Evolutionary conservation across 768 basidiomycete species (phyloP), one percentile per base, ranked within the genome.

Genomic region (Phaffia australis): DNA sequence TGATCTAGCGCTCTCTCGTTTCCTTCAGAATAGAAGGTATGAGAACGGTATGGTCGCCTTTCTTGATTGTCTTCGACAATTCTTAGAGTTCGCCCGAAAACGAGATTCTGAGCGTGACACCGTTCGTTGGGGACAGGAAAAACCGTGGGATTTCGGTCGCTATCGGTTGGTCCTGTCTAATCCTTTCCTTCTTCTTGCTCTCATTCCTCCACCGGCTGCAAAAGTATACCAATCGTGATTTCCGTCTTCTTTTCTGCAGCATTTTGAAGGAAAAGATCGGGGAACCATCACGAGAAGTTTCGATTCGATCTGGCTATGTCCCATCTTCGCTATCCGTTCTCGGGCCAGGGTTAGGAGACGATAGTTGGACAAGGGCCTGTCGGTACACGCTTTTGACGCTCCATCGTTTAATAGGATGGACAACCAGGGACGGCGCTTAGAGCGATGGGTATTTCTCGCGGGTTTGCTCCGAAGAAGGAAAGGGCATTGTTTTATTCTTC

Each of bases 11-110:
- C 80, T 94, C 63, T 87, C 89, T 1, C 85, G 93, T 42, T 75
- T 97, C 19, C 79, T 98, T 49, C 94, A 98, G 72, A 97, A 98
- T 73, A 84, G 93, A 50, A 84, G 94, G 21, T 99, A 98, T 76
- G 93, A 98, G 76, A 83, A 87, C 69, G 94, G 87, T 1, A 93
- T 98, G 88, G 90, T 94, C 15, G 89, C 90, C 14, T 90, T 98
- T 73, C 81, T 99, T 52, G 95, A 98, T 70, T 95, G 93, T 74
- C 79, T 99, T 49, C 87, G 89, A 72, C 91, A 97, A 73, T 78
- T 97, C 30, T 85, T 90, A 77, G 92, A 95, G 66, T 83, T 87
- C 72, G 87, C 55, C 1, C 46, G 55, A 0, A n/a, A 35, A 21
- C 27, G 47, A 21, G 66, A 67, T 47, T 27, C 27, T 18, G 60